Percentiles rank a stretch among this genome's conserved stretches.
Evolutionary conservation across 1,284 basidiomycete genomes (phyloP).

Genomic region (Takashimella koratensis): DNA sequence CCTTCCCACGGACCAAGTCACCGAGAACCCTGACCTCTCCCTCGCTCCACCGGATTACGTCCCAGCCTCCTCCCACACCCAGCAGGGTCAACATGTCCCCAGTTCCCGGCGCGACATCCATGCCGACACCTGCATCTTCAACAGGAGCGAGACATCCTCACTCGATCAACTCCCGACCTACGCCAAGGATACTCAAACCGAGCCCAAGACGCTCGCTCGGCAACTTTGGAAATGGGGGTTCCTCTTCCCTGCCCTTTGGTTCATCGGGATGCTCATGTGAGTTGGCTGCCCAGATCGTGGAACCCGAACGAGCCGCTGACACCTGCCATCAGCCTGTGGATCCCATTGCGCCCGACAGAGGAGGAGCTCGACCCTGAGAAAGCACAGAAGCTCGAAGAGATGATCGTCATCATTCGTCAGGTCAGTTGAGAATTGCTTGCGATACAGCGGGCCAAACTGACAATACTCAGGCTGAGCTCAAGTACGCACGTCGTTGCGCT

Average conservation of each 20-base stretch:
- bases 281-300: too few species aligned
- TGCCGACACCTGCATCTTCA: too few species aligned
- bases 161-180: slow-evolving; percentile 32
- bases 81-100: too few species aligned
- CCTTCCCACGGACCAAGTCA: not conserved
- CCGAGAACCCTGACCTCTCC: not conserved
- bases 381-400: slow-evolving; percentile 38
- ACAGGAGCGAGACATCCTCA: too few species aligned
- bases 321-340: slow-evolving; percentile 23
- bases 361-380: slow-evolving; percentile 36
- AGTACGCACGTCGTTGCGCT: slow-evolving; percentile 40
- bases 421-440: slow-evolving; percentile 19
- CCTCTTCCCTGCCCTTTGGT: slow-evolving; percentile 39
- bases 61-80: too few species aligned
- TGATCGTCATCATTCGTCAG: slow-evolving; percentile 37
- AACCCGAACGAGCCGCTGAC: too few species aligned
- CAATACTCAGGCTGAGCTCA: slow-evolving; percentile 34
- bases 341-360: slow-evolving; percentile 27
- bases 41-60: not conserved
- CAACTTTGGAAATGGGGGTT: slow-evolving; percentile 42
- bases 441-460: not conserved
- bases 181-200: slow-evolving; percentile 26
- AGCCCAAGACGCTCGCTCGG: slow-evolving; percentile 40
- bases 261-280: slow-evolving; percentile 40
- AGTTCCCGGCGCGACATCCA: too few species aligned